Evolutionary conservation across 78 protist species (phyloP), one percentile per base, ranked within the genome.

Genomic region (Dictyostelium brefeldianum): DNA sequence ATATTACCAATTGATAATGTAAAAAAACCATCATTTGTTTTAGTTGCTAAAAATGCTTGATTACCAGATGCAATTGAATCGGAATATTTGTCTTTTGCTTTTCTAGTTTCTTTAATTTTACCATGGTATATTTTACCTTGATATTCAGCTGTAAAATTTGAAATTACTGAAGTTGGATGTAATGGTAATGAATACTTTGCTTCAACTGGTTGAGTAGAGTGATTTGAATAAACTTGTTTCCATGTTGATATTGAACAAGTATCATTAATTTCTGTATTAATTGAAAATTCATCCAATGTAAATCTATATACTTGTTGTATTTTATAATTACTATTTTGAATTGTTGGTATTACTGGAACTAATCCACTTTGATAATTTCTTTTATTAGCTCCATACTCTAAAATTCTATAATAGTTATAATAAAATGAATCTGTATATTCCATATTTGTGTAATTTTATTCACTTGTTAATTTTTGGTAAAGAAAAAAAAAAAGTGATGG

Each of bases 1-100:
- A 98, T 48, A 74, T 95, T 95, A 70, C 99, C 99, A 22, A 98
- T 69, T 22, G 18, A 17, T 4, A 70, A 8, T 8, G 25, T 70
- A 41, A 70, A 70, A 41, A 18, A 70, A 8, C 78, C 78, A 41
- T 70, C 50, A 41, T 70, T 9, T 8, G 78, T 29, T 70, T 70
- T 70, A 0, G 48, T 41, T 12, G 71, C 83, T 46, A 85, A n/a
- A 79, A 85, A 85, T 29, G 92, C 81, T 48, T 85, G 92, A 25
- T 46, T 46, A 25, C 92, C 92, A 75, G 83, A 75, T 25, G 92
- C 92, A 36, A 85, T 74, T 2, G 77, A 50, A 48, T 85, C 92
- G 1, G 12, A 46, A 46, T 75, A 85, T 46, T 75, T 36, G 25
- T 74, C 47, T 15, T 12, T 12, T 17, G 92, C 92, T 5, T 48